Conservation (phyloP, 1,139 yeast species). For the Lodderomyces beijingensis region DNA sequence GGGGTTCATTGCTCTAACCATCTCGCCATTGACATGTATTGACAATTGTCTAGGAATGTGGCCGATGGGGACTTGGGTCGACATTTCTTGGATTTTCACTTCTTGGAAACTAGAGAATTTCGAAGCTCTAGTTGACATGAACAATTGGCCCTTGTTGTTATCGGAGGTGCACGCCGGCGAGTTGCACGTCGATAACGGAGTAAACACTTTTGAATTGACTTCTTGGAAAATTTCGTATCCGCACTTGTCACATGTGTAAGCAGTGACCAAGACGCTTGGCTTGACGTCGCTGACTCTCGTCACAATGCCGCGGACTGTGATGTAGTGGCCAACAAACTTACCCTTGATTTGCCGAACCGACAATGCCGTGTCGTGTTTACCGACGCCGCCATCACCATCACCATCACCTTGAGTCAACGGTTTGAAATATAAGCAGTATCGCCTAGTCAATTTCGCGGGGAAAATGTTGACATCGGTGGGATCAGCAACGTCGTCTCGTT, state of each 20-base stretch:
- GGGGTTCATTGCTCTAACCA: slow-evolving; percentile 84
- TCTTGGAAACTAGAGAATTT: slow-evolving; percentile 95
- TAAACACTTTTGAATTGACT: slow-evolving; percentile 76
- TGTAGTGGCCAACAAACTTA: slow-evolving; percentile 72
- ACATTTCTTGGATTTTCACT: slow-evolving; percentile 88
- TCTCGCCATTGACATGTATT: slow-evolving; percentile 82
- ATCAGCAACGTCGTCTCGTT: slow-evolving; percentile 13
- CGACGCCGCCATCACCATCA: slow-evolving; percentile 9
- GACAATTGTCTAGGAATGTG: slow-evolving; percentile 89
- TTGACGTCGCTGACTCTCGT: slow-evolving; percentile 96
- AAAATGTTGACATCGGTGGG: slow-evolving; percentile 40
- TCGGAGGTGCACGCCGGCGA: slow-evolving; percentile 76
- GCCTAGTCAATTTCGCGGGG: slow-evolving; percentile 81
- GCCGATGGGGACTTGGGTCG: slow-evolving; percentile 96
- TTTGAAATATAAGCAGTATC: slow-evolving; percentile 82
- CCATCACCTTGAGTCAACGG: no score
- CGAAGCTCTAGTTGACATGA: slow-evolving; percentile 93
- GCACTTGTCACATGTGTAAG: slow-evolving; percentile 96
- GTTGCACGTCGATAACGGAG: slow-evolving; percentile 82
- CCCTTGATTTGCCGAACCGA: slow-evolving; percentile 93
- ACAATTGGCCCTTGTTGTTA: slow-evolving; percentile 82
- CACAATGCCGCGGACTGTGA: slow-evolving; percentile 90
- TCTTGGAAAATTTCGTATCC: slow-evolving; percentile 97
- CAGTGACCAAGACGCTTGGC: slow-evolving; percentile 86
- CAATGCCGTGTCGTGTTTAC: slow-evolving; percentile 47